Conservation (phyloP, 495 filamentous ascomycete species). For the Hypoxylon intermedium region DNA sequence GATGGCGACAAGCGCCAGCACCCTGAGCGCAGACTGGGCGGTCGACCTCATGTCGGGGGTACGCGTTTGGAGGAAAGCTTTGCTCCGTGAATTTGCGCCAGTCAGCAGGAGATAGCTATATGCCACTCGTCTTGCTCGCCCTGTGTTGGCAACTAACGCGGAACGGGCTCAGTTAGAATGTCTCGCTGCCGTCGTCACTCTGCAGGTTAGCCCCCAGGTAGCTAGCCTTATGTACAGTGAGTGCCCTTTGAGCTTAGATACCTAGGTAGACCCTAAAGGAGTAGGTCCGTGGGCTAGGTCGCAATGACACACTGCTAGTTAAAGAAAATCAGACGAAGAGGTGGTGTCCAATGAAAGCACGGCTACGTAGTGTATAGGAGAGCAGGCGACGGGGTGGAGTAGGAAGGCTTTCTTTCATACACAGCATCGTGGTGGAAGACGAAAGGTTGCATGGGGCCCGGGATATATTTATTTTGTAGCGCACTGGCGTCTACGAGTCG, state of each 20-base stretch:
- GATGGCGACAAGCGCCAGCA: constrained; percentile 39
- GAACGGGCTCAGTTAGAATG: constrained; percentile 6
- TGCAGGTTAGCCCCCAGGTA: no score
- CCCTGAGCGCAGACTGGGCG: constrained; percentile 28
- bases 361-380: constrained; percentile 11
- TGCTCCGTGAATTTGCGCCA: constrained; percentile 4
- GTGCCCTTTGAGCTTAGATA: constrained; percentile 10
- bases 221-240: constrained; percentile 14
- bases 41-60: constrained; percentile 35
- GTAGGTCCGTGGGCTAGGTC: constrained; percentile 3
- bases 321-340: constrained; percentile 14
- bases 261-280: background rate
- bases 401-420: constrained; percentile 13
- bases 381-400: constrained; percentile 7
- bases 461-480: constrained; percentile 25
- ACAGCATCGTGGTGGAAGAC: constrained; percentile 21
- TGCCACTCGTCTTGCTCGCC: constrained; percentile 8
- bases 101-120: constrained; percentile 15
- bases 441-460: constrained; percentile 5
- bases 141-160: background rate
- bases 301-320: constrained; percentile 2
- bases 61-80: constrained; percentile 4
- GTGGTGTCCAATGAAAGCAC: constrained; percentile 16
- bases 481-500: no score
- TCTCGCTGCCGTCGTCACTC: constrained; percentile 6